Percentiles rank a stretch among this genome's conserved stretches.
These are phyloP conservation scores for Sparassis latifolia DNA, from an alignment of 1,284 basidiomycete genomes.

Conservation along the genomic window DNA sequence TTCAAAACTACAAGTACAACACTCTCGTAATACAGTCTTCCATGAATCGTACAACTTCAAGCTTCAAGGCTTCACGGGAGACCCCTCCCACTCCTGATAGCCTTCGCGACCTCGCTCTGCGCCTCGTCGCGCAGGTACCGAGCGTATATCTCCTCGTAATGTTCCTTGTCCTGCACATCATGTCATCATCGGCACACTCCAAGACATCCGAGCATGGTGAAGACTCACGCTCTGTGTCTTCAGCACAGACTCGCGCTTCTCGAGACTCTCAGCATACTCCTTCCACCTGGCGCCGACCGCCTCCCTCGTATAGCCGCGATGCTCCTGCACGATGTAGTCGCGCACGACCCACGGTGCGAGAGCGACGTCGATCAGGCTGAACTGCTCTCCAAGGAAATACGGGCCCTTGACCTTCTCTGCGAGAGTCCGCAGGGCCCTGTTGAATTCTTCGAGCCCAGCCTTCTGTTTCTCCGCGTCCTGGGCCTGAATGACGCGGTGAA, in stretches of 20 bases:
- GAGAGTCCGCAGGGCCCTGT: constrained; percentile 40
- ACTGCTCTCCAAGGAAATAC: constrained; percentile 50
- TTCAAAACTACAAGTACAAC: no score
- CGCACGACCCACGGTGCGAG: constrained; percentile 53
- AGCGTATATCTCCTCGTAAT: constrained; percentile 45
- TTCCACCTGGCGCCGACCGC: constrained; percentile 42
- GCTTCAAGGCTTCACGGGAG: constrained; percentile 32
- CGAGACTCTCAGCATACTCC: constrained; percentile 37
- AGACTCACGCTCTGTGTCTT: constrained; percentile 44
- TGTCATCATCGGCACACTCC: constrained; percentile 39
- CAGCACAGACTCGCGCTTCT: constrained; percentile 39
- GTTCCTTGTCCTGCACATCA: constrained; percentile 35
- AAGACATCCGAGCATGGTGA: neutral
- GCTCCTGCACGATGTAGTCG: constrained; percentile 40
- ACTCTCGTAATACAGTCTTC: no score
- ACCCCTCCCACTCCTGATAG: constrained; percentile 40
- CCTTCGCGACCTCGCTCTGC: constrained; percentile 55
- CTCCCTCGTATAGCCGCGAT: constrained; percentile 42
- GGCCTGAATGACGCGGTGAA: constrained; percentile 46
- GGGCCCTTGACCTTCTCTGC: constrained; percentile 45
- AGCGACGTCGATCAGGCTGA: constrained; percentile 51
- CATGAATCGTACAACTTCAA: no score
- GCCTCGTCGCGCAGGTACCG: constrained; percentile 53
- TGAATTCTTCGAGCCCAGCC: constrained; percentile 38
- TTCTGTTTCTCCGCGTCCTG: constrained; percentile 45